Base-by-base conservation (phyloP, 176 grass and related monocot genomes). In the Bothriochloa decipiens region DNA sequence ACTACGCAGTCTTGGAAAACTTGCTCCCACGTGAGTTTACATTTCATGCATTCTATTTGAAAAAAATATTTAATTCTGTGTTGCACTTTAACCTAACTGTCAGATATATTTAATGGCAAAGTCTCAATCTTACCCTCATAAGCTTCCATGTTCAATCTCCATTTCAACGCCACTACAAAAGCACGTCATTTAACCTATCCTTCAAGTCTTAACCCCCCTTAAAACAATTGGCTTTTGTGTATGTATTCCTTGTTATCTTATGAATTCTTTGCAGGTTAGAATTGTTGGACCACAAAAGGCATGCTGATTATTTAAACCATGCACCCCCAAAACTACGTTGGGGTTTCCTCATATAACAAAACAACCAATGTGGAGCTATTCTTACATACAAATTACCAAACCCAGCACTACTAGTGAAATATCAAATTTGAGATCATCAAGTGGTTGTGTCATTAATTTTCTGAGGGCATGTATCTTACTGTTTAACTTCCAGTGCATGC, bases 1-100 rank as follows among this genome's bases (percentile, higher is more conserved):
- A 71, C 66, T 98, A 25, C 89, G 71, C 50, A 92, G 85, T 85
- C 85, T 98, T 47, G 96, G 96, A 72, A 98, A 94, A 86, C 96
- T 98, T 89, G 96, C 91, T 84, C 96, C 96, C 35, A 98, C 96
- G 96, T 98, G 89, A 92, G 89, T 98, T 70, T 57, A 63, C 79
- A 77, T 65, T 76, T 8, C 71, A 5, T 65, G 29, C 18, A 16
- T 55, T 4, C 5, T 43, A 82, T 61, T 55, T 77, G 8, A 63
- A 62, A 70, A 70, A 58, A 26, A 76, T 65, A 35, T 84, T 18
- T 33, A 16, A 17, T 74, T 35, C 49, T 73, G 52, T 76, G 45
- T 65, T 1, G 26, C 61, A 72, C 67, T 26, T 7, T 52, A 32
- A 71, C 32, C 6, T 79, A 72, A 33, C 12, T 45, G 4, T 27